Base-by-base conservation (phyloP, 139 green algal species). In the Coelastrella sp. region DNA sequence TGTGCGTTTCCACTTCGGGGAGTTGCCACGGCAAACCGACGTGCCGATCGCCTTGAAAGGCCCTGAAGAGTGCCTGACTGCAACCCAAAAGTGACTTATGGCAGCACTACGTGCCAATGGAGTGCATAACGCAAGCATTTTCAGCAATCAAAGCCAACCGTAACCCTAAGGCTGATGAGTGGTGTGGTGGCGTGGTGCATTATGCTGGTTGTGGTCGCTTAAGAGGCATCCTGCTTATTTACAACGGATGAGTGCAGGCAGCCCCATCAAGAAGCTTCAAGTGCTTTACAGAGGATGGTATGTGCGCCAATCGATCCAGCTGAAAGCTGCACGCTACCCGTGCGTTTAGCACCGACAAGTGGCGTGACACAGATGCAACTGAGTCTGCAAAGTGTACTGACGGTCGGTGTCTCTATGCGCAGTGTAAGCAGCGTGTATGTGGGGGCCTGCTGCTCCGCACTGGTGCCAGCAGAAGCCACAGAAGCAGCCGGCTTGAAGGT, bases 231-330 rank as follows among this genome's bases (percentile, higher is more conserved):
- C 10, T 68, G 7, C 10, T 68, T 7, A 68, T 7, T 23, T 6
- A 7, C 68, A n/a, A 76, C 22, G 68, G 13, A 6, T 76, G 13
- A 8, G 17, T 7, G 13, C 14, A 16, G 14, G 13, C 6, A 20
- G 13, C 16, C 6, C 14, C 16, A n/a, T 16, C 68, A n/a, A 76
- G 68, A 56, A 85, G 79, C 56, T 85, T 19, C 79, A 64, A 22
- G 19, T 85, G 56, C 58, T 85, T 14, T 57, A 85, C 79, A n/a
- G 79, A 85, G 79, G 79, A 57, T 85, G 79, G 79, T 85, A 22
- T 57, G 79, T 64, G 79, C 56, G 68, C 16, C 68, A 32, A 7
- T 76, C 13, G n/a, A 7, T n/a, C 17, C 14, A 7, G 10, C 61
- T 68, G 7, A 68, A 10, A 7, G 7, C 61, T 68, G 61, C 61